Evolutionary conservation across 163 green algal species (phyloP).

Genomic region (Chlorella variabilis): DNA sequence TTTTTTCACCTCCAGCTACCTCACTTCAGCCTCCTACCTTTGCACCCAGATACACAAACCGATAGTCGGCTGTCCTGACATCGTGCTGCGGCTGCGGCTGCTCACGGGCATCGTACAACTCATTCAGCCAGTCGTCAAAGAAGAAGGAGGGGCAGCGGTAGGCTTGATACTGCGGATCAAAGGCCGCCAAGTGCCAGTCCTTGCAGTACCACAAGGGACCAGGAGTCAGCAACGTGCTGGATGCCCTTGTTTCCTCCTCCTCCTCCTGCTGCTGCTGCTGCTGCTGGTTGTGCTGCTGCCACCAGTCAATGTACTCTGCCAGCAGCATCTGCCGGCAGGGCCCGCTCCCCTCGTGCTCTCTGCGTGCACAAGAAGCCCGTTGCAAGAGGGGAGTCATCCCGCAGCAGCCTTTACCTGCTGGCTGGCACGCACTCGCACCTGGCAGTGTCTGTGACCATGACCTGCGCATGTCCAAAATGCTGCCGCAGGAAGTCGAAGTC

Average conservation of each 20-base stretch:
- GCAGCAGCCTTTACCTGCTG: too few species aligned
- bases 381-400: too few species aligned
- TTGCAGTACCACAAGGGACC: constrained; percentile 79
- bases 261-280: constrained; percentile 4
- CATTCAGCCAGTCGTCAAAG: constrained; percentile 94
- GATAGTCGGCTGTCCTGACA: constrained; percentile 72
- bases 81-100: background rate
- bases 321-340: constrained; percentile 60
- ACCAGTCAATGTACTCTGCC: constrained; percentile 65
- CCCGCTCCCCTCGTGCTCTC: constrained; percentile 43
- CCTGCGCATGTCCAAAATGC: constrained; percentile 51
- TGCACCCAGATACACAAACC: constrained; percentile 89
- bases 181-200: constrained; percentile 90
- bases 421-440: constrained; percentile 28
- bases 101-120: constrained; percentile 71
- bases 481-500: constrained; percentile 49
- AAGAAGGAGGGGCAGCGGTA: constrained; percentile 86
- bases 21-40: constrained; percentile 12
- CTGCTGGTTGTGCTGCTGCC: constrained; percentile 40
- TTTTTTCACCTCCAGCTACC: too few species aligned
- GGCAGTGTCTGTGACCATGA: constrained; percentile 63
- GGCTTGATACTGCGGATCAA: constrained; percentile 74
- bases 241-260: too few species aligned
- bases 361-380: too few species aligned
- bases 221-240: constrained; percentile 8